These are phyloP conservation scores for Cucumis melo DNA, from an alignment of 306 rosid species.

Conservation along the genomic window DNA sequence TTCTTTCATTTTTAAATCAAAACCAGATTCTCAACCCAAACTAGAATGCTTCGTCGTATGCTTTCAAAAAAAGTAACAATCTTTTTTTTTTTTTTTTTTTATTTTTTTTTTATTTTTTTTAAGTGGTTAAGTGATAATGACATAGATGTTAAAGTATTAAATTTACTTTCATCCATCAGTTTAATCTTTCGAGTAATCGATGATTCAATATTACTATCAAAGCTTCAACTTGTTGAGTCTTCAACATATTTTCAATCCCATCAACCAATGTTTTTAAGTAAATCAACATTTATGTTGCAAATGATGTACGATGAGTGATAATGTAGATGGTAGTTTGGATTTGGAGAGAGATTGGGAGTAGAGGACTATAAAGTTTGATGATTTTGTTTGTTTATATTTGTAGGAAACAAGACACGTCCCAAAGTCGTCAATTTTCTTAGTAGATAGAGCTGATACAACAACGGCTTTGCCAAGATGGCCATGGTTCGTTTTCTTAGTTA, in stretches of 20 bases:
- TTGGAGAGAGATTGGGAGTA: not conserved
- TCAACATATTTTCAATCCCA: too few species aligned
- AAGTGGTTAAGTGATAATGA: too few species aligned
- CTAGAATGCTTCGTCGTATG: not conserved
- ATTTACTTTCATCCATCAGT: too few species aligned
- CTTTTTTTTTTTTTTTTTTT: not conserved
- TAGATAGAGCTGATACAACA: constrained; percentile 11
- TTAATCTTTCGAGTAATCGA: too few species aligned
- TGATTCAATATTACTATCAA: too few species aligned
- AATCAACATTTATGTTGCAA: not conserved
- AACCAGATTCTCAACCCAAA: not conserved
- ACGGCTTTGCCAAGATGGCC: constrained; percentile 60
- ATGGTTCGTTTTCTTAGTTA: constrained; percentile 67
- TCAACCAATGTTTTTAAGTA: too few species aligned
- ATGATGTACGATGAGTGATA: not conserved
- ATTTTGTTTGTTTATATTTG: not conserved
- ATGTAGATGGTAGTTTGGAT: not conserved
- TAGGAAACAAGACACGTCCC: constrained; percentile 36
- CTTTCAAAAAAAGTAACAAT: not conserved
- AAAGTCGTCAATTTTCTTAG: constrained; percentile 14
- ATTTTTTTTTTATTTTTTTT: too few species aligned
- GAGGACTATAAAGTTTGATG: not conserved
- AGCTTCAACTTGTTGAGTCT: too few species aligned
- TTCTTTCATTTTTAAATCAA: not conserved
- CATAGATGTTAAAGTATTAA: too few species aligned